Percentiles rank a stretch among this genome's conserved stretches.
phyloP scores from a whole-genome alignment of 2,329 filamentous ascomycete species.

The Pyricularia sp. region DNA sequence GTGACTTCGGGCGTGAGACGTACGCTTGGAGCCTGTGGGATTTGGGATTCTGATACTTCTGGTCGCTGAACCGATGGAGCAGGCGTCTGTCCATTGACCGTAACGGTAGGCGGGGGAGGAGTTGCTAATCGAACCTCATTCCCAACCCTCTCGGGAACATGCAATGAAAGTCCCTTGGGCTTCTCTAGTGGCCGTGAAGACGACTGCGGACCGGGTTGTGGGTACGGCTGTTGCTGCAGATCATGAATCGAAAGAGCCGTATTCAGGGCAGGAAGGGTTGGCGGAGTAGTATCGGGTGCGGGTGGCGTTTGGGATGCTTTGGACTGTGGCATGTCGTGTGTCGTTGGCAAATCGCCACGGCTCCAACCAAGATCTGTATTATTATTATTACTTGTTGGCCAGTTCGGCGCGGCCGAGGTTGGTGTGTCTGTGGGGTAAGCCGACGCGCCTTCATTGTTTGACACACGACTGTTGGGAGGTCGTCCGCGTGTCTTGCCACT shows the following conservation, averaged over 20 bases:
- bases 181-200: constrained; percentile 3
- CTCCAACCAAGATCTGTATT: neutral
- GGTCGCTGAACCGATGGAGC: neutral
- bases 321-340: neutral
- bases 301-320: neutral
- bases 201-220: neutral
- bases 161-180: constrained; percentile 42
- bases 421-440: constrained; percentile 49
- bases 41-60: neutral
- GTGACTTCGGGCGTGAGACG: neutral
- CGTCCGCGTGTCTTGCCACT: constrained; percentile 65
- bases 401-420: neutral
- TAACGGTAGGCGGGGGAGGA: constrained; percentile 15
- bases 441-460: constrained; percentile 39
- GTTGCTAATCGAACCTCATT: constrained; percentile 19
- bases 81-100: constrained; percentile 16
- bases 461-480: constrained; percentile 59
- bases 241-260: constrained; percentile 3
- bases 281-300: neutral
- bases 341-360: neutral
- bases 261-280: neutral
- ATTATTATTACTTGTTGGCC: neutral
- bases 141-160: constrained; percentile 36
- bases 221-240: constrained; percentile 6
- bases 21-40: neutral